Evolutionary conservation across 2,329 filamentous ascomycete genomes (phyloP), one percentile per base, ranked within the genome.

Genomic region (Aotearoamyces nothofagi): DNA sequence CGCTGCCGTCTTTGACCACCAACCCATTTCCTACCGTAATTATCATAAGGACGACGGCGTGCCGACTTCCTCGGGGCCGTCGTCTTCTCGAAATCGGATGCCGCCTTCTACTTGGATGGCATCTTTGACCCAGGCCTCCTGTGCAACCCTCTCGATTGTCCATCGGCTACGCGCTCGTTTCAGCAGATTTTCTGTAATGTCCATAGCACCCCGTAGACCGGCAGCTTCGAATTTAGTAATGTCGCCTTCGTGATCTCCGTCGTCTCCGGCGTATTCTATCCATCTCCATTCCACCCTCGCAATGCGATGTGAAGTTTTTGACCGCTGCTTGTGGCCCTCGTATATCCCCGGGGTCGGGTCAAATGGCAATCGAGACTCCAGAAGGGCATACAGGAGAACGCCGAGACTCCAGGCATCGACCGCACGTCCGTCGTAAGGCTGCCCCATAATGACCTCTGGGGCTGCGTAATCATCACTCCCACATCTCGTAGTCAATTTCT

Each of bases 381-480:
- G 76, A 3, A 96, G 68, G 2, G 90, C 84, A 49, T 96, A 98
- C 0, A 96, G 66, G 3, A 96, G 59, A 2, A 98, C 90, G 29
- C 90, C 90, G 1, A 96, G 63, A 0, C 87, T 92, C 90, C 90
- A 98, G 7, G 83, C 84, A 49, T 98, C 90, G 1, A 80, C 93
- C 2, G 78, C 71, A 20, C 83, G 80, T 17, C 90, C 90, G 49
- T 96, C 86, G 49, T 98, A 98, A 5, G 82, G 73, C 47, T 93
- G 82, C 14, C 87, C 87, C 63, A 98, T 82, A 30, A 98, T 77
- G 25, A 98, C 84, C 51, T 98, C 90, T 0, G 90, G 90, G 0
- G 90, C 87, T 2, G 87, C 87, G 49, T 98, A 98, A 55, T 98
- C 90, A 54, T 96, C 90, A 22, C 81, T 92, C 17, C 90, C 90